Conservation (phyloP, 805 yeast genomes). For the Groenewaldozyma tartarivorans region DNA sequence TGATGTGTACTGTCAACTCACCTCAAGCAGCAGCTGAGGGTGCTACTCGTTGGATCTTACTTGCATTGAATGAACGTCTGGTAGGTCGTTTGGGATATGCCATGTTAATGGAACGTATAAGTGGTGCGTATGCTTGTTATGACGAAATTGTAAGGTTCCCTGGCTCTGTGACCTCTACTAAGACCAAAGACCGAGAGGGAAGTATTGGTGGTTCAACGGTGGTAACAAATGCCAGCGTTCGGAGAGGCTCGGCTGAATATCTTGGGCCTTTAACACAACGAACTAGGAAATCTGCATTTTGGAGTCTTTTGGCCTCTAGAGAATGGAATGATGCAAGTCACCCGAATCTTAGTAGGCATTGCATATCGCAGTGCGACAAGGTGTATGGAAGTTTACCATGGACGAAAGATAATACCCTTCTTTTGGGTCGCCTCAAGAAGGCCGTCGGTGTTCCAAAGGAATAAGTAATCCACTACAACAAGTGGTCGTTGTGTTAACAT, state of each 20-base stretch:
- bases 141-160: conserved; percentile 14
- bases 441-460: not conserved
- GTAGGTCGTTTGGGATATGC: conserved; percentile 38
- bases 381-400: conserved; percentile 19
- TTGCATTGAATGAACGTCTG: conserved; percentile 31
- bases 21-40: conserved; percentile 35
- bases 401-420: conserved; percentile 11
- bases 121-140: conserved; percentile 38
- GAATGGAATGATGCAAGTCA: conserved; percentile 45
- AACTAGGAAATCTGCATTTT: conserved; percentile 63
- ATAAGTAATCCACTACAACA: not conserved
- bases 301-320: conserved; percentile 65
- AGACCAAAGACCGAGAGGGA: not conserved
- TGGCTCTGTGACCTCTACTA: too few relatives aligned
- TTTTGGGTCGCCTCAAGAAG: conserved; percentile 12
- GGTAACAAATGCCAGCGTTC: not conserved
- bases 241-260: not conserved
- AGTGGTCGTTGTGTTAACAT: not conserved
- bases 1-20: conserved; percentile 39
- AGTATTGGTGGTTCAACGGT: too few relatives aligned
- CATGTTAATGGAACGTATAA: conserved; percentile 42
- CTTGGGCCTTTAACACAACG: conserved; percentile 33
- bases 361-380: conserved; percentile 11
- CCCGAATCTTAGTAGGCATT: conserved; percentile 5
- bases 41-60: conserved; percentile 39